Percentiles rank a stretch among this genome's conserved stretches.
Conservation (phyloP, 306 rosid genomes). For the peach (Prunus persica) region Prunus_persica_NCBIv2 NC_034009.1:26581501-26582000, state of each 20-base stretch:
- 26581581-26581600: slow-evolving; percentile 10
- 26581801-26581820: slow-evolving; percentile 58
- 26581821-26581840: slow-evolving; percentile 53
- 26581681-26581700: slow-evolving; percentile 47
- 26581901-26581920: slow-evolving; percentile 65
- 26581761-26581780: slow-evolving; percentile 8
- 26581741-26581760: slow-evolving; percentile 30
- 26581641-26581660: slow-evolving; percentile 50
- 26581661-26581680: slow-evolving; percentile 49
- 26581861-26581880: slow-evolving; percentile 52
- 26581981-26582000: slow-evolving; percentile 49
- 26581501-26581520: slow-evolving; percentile 9
- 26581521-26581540: neutral
- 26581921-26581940: slow-evolving; percentile 63
- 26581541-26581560: neutral
- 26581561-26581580: slow-evolving; percentile 20
- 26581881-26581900: slow-evolving; percentile 66
- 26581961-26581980: slow-evolving; percentile 60
- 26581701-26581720: slow-evolving; percentile 4
- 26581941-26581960: slow-evolving; percentile 56
- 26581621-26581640: slow-evolving; percentile 47
- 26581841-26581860: slow-evolving; percentile 29
- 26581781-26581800: slow-evolving; percentile 19
- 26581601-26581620: slow-evolving; percentile 5
- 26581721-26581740: slow-evolving; percentile 12